Percentiles rank a stretch among this genome's conserved stretches.
Evolutionary conservation across 2,329 filamentous ascomycete genomes (phyloP).

Genomic region (Ascochyta viciae-villosae): DNA sequence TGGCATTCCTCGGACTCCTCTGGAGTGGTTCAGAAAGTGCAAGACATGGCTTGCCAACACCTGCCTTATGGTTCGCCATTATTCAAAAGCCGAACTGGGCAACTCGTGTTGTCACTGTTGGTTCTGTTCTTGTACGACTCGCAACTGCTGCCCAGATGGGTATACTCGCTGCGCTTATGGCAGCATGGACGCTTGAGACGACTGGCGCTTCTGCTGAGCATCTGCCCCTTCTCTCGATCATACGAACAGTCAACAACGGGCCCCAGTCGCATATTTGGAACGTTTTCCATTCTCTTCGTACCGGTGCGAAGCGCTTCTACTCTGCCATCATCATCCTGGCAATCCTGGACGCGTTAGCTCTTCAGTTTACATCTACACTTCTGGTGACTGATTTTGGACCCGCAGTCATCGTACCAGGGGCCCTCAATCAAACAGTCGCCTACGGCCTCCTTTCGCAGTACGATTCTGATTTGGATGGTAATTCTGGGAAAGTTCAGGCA

Average conservation of each 20-base stretch:
- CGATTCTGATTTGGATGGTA: neutral
- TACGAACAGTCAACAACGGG: conserved; percentile 8
- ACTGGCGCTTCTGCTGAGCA: conserved; percentile 1
- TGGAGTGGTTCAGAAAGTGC: conserved; percentile 8
- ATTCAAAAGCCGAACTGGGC: neutral
- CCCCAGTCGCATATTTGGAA: conserved; percentile 8
- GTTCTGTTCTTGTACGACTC: neutral
- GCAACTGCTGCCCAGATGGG: conserved; percentile 4
- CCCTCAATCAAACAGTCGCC: neutral
- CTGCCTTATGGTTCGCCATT: conserved; percentile 8
- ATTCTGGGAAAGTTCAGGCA: neutral
- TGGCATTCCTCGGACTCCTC: conserved; percentile 11
- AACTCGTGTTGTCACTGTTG: conserved; percentile 1
- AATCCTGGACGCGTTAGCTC: neutral
- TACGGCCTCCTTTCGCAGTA: neutral
- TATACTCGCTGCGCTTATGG: neutral
- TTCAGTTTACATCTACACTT: conserved; percentile 9
- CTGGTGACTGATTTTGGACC: neutral
- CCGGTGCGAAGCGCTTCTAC: neutral
- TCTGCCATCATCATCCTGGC: neutral
- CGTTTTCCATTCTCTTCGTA: neutral
- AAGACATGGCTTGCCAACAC: neutral
- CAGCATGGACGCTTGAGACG: conserved; percentile 1
- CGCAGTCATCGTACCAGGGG: neutral
- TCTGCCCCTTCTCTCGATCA: conserved; percentile 6